phyloP scores from a whole-genome alignment of 345 rosid species.

The Acer negundo region DNA sequence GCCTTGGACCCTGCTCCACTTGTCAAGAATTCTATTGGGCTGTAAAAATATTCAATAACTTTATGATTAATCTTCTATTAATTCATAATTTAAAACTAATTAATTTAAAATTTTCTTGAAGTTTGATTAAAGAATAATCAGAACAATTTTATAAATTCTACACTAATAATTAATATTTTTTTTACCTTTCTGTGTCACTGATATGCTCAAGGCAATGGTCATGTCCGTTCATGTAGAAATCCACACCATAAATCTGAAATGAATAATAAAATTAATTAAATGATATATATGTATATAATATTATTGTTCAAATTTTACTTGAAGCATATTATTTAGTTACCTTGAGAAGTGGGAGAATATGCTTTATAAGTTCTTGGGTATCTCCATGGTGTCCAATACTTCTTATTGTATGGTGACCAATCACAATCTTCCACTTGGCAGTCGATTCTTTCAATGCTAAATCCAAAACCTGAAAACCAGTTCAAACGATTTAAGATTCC shows the following conservation, averaged over 20 bases:
- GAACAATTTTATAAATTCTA: too few relatives aligned
- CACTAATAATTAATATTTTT: too few relatives aligned
- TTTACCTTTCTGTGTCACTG: slow-evolving; percentile 46
- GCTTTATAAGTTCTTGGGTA: slow-evolving; percentile 46
- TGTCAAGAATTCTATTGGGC: slow-evolving; percentile 52
- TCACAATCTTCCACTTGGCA: slow-evolving; percentile 65
- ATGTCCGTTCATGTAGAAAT: slow-evolving; percentile 71
- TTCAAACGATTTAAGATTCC: too few relatives aligned
- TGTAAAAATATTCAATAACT: not conserved
- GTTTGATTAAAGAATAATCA: not conserved
- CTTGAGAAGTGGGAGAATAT: slow-evolving; percentile 56
- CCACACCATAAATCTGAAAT: slow-evolving; percentile 47
- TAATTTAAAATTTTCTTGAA: too few relatives aligned
- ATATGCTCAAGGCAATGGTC: slow-evolving; percentile 69
- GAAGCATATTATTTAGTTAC: slow-evolving; percentile 20
- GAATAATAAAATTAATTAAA: not conserved
- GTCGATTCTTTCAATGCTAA: slow-evolving; percentile 38
- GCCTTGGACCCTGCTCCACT: slow-evolving; percentile 84
- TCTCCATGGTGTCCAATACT: slow-evolving; percentile 63
- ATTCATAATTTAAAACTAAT: too few relatives aligned
- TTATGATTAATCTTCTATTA: too few relatives aligned
- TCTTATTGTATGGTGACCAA: slow-evolving; percentile 65
- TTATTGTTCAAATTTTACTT: not conserved
- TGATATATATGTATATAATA: not conserved
- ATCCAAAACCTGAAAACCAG: slow-evolving; percentile 43